These are phyloP conservation scores for Pseudopediastrum boryanum DNA, from an alignment of 139 green algal genomes.

Conservation along the genomic window DNA sequence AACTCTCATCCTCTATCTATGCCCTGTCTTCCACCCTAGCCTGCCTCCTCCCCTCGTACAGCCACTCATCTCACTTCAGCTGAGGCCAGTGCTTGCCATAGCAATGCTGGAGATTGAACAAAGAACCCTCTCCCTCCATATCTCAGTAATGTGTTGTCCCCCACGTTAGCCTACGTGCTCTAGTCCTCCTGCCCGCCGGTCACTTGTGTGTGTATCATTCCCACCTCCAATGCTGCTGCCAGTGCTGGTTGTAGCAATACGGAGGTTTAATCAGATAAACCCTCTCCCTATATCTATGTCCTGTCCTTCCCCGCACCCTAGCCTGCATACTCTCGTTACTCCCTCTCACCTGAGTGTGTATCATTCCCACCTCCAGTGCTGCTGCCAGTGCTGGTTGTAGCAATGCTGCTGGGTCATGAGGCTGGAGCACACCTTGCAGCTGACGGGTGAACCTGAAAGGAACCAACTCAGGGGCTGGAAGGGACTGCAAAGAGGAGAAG, in stretches of 20 bases:
- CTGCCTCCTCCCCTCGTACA: too few species aligned
- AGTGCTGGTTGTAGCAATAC: neutral
- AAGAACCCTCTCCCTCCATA: too few species aligned
- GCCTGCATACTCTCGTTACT: neutral
- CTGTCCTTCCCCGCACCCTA: neutral
- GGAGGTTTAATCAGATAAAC: neutral
- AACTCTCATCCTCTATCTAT: too few species aligned
- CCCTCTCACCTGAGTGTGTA: conserved; percentile 1
- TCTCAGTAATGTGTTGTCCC: too few species aligned
- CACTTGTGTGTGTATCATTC: neutral
- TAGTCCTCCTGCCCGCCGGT: neutral
- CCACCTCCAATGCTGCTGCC: neutral
- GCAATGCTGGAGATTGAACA: too few species aligned
- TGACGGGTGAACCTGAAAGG: conserved; percentile 76
- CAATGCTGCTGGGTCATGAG: conserved; percentile 51
- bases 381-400: conserved; percentile 50
- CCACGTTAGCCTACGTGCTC: neutral
- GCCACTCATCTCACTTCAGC: too few species aligned
- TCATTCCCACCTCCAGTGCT: conserved; percentile 45
- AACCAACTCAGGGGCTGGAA: conserved; percentile 75
- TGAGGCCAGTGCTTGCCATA: too few species aligned
- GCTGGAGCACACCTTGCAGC: conserved; percentile 58
- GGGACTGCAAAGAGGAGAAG: conserved; percentile 14
- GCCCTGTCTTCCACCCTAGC: too few species aligned
- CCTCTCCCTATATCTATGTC: neutral